phyloP scores from a whole-genome alignment of 495 filamentous ascomycete species.

The Aspergillus conjunctus region DNA sequence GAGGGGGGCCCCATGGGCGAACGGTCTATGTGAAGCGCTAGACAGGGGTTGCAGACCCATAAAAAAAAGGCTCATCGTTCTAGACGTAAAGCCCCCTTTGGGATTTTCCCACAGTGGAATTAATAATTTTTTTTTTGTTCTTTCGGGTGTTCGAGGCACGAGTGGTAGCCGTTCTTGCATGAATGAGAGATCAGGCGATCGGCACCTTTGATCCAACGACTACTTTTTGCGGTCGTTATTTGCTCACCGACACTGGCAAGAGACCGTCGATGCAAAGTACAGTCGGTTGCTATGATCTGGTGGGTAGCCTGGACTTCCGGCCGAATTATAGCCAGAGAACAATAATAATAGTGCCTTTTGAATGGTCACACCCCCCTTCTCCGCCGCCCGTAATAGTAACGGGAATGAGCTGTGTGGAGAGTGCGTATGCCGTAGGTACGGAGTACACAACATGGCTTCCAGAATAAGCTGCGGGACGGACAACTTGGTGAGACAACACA shows the following conservation, averaged over 20 bases:
- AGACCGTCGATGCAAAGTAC: constrained; percentile 17
- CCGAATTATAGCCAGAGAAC: constrained; percentile 14
- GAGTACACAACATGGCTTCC: constrained; percentile 29
- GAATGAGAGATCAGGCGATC: constrained; percentile 39
- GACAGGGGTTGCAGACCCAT: constrained; percentile 25
- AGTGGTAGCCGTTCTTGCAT: constrained; percentile 34
- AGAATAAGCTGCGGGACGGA: constrained; percentile 29
- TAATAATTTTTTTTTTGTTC: neutral
- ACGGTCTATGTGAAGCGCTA: constrained; percentile 17
- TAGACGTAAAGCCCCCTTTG: constrained; percentile 32
- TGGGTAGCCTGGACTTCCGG: constrained; percentile 15
- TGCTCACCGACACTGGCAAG: constrained; percentile 40
- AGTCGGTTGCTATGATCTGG: constrained; percentile 8
- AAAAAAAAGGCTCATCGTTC: constrained; percentile 25
- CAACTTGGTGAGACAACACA: constrained; percentile 24
- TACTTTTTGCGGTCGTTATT: constrained; percentile 23
- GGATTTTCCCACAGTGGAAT: constrained; percentile 27
- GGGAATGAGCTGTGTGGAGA: constrained; percentile 12
- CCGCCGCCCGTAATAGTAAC: constrained; percentile 9
- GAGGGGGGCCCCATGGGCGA: constrained; percentile 18
- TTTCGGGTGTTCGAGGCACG: constrained; percentile 33
- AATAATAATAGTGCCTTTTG: constrained; percentile 18
- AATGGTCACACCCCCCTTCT: constrained; percentile 14
- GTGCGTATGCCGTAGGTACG: constrained; percentile 14
- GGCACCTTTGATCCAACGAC: constrained; percentile 31